phyloP scores from a whole-genome alignment of 108 stramenopile genomes.

The Aurantiochytrium sp. region DNA sequence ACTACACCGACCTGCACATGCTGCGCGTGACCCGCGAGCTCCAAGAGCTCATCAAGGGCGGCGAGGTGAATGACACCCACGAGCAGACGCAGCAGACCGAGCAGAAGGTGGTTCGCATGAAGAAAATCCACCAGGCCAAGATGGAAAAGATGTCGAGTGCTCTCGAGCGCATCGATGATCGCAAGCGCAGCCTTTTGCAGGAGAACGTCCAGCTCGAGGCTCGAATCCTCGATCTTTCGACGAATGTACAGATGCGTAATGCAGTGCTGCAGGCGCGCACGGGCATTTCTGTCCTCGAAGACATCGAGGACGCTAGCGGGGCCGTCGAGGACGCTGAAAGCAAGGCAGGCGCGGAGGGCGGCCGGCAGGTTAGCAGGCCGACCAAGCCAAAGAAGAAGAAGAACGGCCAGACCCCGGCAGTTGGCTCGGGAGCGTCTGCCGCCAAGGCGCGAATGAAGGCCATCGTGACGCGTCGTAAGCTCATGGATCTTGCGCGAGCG shows the following conservation, averaged over 20 bases:
- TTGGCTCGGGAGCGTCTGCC: slow-evolving; percentile 32
- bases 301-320: background rate
- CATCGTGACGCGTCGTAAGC: slow-evolving; percentile 43
- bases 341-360: too few relatives aligned
- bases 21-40: slow-evolving; percentile 63
- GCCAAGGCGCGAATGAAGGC: slow-evolving; percentile 47
- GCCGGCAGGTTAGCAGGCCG: too few relatives aligned
- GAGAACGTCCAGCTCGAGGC: slow-evolving; percentile 36
- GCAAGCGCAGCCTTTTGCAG: background rate
- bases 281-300: slow-evolving; percentile 33
- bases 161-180: background rate
- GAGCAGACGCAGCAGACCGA: slow-evolving; percentile 35
- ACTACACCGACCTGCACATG: slow-evolving; percentile 62
- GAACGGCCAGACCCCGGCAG: background rate
- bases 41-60: slow-evolving; percentile 56
- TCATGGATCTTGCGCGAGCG: slow-evolving; percentile 52
- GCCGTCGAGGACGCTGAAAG: too few relatives aligned
- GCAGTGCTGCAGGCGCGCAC: background rate
- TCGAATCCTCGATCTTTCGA: slow-evolving; percentile 35
- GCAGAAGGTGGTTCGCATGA: slow-evolving; percentile 29
- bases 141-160: background rate
- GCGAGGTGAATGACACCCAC: slow-evolving; percentile 31
- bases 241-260: slow-evolving; percentile 20
- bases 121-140: slow-evolving; percentile 31
- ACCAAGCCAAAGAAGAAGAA: too few relatives aligned